Base-by-base conservation (phyloP, 768 basidiomycete species). In the Lactarius akahatsu region DNA sequence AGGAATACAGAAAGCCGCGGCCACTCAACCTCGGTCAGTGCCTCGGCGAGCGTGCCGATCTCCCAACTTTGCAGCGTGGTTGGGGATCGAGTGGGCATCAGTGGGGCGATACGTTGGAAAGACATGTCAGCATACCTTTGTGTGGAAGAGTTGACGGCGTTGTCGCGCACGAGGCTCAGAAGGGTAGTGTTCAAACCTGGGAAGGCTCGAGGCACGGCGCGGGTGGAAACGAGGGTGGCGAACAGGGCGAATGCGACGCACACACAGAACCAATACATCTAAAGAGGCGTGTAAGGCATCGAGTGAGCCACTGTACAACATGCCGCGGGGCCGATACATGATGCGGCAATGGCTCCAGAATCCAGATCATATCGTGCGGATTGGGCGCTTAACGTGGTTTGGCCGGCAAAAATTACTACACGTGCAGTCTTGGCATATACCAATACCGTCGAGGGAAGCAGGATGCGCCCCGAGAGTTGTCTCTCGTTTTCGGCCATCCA, bases 1-100 rank as follows among this genome's bases (percentile, higher is more conserved):
- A 76, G 73, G 70, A 84, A 86, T 20, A 85, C 82, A 26, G 85
- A 82, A 43, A 85, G 73, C 8, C 74, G 63, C 6, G 84, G 82
- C 75, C 80, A 81, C 43, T 80, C 77, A 36, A 81, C 74, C 72
- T 88, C 86, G 16, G 81, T 80, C 57, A 87, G 71, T 15, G 86
- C 83, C 72, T 87, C 79, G n/a, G 82, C 76, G 43, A 80, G 79
- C n/a, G 80, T 83, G 8, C 86, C 87, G 54, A 83, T 71, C 69
- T 86, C 86, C 87, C 87, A 87, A 68, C 85, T 86, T 61, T 28
- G 70, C 23, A n/a, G 20, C 54, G 47, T n/a, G 41, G 23, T 58
- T 10, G 18, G 40, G 30, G 34, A 50, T 16, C 50, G 3, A 36
- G 18, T 36, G n/a, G n/a, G 47, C n/a, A 28, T 38, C 36, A 16